These are phyloP conservation scores for Penicillium goetzii DNA, from an alignment of 495 filamentous ascomycete species.

Conservation along the genomic window DNA sequence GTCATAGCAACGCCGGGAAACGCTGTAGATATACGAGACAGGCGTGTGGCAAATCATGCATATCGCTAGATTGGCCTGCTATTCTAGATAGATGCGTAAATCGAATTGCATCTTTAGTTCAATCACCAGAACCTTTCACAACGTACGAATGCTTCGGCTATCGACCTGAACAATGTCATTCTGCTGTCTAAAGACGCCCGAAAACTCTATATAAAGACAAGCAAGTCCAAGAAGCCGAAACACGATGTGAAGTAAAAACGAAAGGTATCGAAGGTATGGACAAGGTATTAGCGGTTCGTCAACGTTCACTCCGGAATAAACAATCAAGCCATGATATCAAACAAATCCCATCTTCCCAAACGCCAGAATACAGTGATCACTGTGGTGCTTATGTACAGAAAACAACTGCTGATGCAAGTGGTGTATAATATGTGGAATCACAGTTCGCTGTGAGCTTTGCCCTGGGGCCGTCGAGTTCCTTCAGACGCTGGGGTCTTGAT, in stretches of 20 bases:
- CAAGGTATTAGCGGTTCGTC: not conserved
- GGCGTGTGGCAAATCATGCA: not conserved
- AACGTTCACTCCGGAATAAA: constrained; percentile 10
- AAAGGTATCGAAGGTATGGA: not conserved
- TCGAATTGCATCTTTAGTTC: no score
- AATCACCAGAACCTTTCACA: no score
- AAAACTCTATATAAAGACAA: not conserved
- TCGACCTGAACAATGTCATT: not conserved
- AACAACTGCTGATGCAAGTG: constrained; percentile 14
- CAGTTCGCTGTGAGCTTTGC: constrained; percentile 47
- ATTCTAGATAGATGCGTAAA: no score
- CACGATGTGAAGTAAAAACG: not conserved
- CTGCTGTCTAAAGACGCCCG: not conserved
- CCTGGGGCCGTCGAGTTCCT: not conserved
- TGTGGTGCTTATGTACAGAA: constrained; percentile 18
- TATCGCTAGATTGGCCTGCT: not conserved
- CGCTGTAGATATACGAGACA: no score
- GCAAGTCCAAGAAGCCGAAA: constrained; percentile 1
- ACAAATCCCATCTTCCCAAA: constrained; percentile 7
- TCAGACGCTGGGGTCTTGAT: constrained; percentile 49
- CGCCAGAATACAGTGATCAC: constrained; percentile 12
- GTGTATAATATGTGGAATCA: constrained; percentile 29
- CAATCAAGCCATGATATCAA: constrained; percentile 3
- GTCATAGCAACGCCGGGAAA: constrained; percentile 4
- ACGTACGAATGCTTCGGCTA: not conserved